Percentiles rank a stretch among this genome's conserved stretches.
These are phyloP conservation scores for Boletus reticuloceps DNA, from an alignment of 768 basidiomycete species.

Conservation along the genomic window DNA sequence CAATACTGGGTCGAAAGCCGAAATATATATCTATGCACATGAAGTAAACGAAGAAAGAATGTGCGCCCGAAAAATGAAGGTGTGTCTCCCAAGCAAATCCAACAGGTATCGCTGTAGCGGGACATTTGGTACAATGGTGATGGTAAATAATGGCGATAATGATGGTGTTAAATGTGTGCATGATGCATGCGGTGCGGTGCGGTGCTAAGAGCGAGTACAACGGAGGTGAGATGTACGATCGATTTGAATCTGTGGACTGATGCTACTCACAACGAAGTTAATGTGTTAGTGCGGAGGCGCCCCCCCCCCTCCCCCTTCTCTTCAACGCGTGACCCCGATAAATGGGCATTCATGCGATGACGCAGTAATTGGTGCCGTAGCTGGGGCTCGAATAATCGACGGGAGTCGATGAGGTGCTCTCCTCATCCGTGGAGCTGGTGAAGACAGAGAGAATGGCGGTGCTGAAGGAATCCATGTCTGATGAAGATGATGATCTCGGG, in stretches of 20 bases:
- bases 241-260: neutral
- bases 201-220: slow-evolving; percentile 1
- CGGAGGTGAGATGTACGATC: slow-evolving; percentile 6
- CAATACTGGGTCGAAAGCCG: slow-evolving; percentile 19
- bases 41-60: slow-evolving; percentile 11
- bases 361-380: slow-evolving; percentile 8
- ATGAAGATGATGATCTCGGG: neutral
- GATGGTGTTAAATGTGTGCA: slow-evolving; percentile 7
- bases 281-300: neutral
- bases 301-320: neutral
- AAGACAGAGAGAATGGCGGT: slow-evolving; percentile 14
- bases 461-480: slow-evolving; percentile 24
- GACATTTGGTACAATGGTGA: slow-evolving; percentile 4
- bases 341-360: slow-evolving; percentile 17
- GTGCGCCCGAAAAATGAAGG: slow-evolving; percentile 8
- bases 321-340: neutral
- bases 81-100: slow-evolving; percentile 1
- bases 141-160: neutral
- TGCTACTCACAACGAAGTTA: slow-evolving; percentile 22
- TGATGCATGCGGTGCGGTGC: neutral
- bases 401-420: slow-evolving; percentile 13
- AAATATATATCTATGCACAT: slow-evolving; percentile 15
- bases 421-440: neutral
- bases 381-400: slow-evolving; percentile 7
- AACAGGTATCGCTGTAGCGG: slow-evolving; percentile 2